Conservation (phyloP, 1,284 basidiomycete species). For the Sanguinoderma infundibulare region DNA sequence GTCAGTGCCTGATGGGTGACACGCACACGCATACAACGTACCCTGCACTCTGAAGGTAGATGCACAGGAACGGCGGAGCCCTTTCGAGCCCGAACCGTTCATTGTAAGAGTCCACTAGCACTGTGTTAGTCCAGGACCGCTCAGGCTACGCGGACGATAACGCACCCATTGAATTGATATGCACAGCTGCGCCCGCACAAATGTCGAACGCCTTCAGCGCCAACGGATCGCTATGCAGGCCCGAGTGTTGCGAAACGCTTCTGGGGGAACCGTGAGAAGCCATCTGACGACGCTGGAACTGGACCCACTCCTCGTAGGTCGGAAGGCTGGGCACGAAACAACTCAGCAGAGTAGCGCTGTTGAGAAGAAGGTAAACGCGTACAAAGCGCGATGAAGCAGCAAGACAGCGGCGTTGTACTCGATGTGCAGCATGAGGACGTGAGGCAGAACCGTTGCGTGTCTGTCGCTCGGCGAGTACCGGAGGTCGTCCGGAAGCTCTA, state of each 20-base stretch:
- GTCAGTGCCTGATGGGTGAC: background rate
- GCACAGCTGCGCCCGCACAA: constrained; percentile 77
- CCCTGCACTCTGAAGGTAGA: constrained; percentile 80
- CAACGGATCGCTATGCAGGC: constrained; percentile 18
- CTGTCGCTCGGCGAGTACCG: constrained; percentile 60
- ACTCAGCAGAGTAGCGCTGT: background rate
- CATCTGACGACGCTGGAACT: background rate
- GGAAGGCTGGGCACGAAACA: constrained; percentile 54
- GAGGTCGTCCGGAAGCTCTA: constrained; percentile 69
- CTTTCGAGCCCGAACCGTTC: constrained; percentile 67
- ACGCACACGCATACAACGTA: constrained; percentile 39
- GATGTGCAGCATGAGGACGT: constrained; percentile 74
- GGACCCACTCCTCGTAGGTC: constrained; percentile 62
- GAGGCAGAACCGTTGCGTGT: constrained; percentile 58
- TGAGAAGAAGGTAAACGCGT: constrained; percentile 41
- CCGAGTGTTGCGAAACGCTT: background rate
- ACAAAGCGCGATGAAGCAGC: constrained; percentile 83
- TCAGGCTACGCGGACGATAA: too few relatives aligned
- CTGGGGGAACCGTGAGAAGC: background rate
- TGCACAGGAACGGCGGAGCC: constrained; percentile 72
- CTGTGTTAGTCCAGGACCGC: background rate
- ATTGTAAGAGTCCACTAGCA: constrained; percentile 58
- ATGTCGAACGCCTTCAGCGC: constrained; percentile 73
- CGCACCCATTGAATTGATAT: constrained; percentile 71
- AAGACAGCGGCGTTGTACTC: constrained; percentile 82